phyloP scores from a whole-genome alignment of 495 filamentous ascomycete species.

The Stereocaulon alpinum region DNA sequence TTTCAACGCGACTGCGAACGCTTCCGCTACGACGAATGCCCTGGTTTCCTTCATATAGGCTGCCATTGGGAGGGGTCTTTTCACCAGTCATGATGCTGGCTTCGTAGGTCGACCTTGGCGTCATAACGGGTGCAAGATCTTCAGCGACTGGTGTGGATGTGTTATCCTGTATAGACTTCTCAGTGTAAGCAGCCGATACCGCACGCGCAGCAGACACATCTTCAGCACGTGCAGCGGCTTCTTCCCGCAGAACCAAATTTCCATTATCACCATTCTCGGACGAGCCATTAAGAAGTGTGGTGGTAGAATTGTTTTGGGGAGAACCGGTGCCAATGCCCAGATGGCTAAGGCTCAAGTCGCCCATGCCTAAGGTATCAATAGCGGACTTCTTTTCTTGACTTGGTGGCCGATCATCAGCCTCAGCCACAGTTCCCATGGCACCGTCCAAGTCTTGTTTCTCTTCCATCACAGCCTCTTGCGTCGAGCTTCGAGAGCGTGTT shows the following conservation, averaged over 20 bases:
- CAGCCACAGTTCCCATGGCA: conserved; percentile 21
- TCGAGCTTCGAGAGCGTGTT: conserved; percentile 30
- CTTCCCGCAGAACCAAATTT: conserved; percentile 36
- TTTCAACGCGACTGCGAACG: conserved; percentile 66
- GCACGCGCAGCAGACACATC: conserved; percentile 48
- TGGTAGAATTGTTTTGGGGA: conserved; percentile 29
- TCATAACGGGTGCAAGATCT: conserved; percentile 27
- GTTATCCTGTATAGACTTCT: conserved; percentile 33
- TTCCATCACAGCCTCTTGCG: conserved; percentile 23
- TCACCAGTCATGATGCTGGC: conserved; percentile 37
- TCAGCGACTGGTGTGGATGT: conserved; percentile 21
- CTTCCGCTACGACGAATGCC: conserved; percentile 64
- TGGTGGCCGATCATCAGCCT: conserved; percentile 24
- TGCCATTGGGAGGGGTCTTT: conserved; percentile 54
- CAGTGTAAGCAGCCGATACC: conserved; percentile 50
- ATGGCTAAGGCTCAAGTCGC: conserved; percentile 78
- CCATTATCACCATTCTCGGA: conserved; percentile 28
- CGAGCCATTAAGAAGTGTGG: conserved; percentile 35
- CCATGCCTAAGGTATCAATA: conserved; percentile 80
- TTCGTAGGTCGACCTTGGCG: conserved; percentile 29
- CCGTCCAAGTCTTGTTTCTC: conserved; percentile 23
- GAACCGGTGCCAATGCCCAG: conserved; percentile 52
- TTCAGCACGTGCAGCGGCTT: conserved; percentile 45
- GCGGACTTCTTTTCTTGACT: conserved; percentile 57
- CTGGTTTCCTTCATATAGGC: conserved; percentile 57